These are phyloP conservation scores for Salix udensis DNA, from an alignment of 345 rosid genomes.

Conservation along the genomic window DNA sequence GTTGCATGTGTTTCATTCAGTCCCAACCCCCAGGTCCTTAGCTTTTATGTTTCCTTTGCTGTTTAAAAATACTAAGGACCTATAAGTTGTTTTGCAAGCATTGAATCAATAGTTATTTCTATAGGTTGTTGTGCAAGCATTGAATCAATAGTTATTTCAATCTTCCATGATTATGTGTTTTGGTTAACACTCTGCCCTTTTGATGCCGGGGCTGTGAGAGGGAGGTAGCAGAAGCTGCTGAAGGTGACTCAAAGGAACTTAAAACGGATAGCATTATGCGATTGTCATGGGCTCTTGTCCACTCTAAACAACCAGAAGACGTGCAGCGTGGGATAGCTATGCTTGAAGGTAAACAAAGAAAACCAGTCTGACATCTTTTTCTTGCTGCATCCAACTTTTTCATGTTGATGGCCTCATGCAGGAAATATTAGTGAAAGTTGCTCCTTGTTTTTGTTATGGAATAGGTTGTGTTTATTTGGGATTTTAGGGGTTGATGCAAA, in stretches of 20 bases:
- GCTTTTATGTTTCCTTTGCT: background rate
- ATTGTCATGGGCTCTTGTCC: conserved; percentile 85
- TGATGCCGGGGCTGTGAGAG: conserved; percentile 60
- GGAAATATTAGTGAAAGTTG: too few species aligned
- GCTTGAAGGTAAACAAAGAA: conserved; percentile 56
- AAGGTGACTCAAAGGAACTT: conserved; percentile 44
- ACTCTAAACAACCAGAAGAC: conserved; percentile 53
- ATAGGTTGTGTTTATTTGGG: background rate
- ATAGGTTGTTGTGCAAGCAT: too few species aligned
- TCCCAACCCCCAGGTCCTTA: background rate
- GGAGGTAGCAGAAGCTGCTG: conserved; percentile 58
- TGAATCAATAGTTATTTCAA: background rate
- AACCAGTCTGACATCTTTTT: background rate
- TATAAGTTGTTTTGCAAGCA: background rate
- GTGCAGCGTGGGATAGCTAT: conserved; percentile 80
- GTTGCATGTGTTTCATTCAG: background rate
- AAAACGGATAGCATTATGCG: conserved; percentile 59
- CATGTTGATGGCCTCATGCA: too few species aligned
- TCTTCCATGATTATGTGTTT: background rate
- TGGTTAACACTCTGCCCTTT: background rate
- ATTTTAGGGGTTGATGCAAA: too few species aligned
- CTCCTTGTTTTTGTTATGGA: too few species aligned
- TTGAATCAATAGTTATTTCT: too few species aligned
- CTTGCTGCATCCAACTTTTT: too few species aligned
- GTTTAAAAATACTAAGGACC: background rate